Base-by-base conservation (phyloP, 257 asterid genomes). In the Nicotiana undulata region DNA sequence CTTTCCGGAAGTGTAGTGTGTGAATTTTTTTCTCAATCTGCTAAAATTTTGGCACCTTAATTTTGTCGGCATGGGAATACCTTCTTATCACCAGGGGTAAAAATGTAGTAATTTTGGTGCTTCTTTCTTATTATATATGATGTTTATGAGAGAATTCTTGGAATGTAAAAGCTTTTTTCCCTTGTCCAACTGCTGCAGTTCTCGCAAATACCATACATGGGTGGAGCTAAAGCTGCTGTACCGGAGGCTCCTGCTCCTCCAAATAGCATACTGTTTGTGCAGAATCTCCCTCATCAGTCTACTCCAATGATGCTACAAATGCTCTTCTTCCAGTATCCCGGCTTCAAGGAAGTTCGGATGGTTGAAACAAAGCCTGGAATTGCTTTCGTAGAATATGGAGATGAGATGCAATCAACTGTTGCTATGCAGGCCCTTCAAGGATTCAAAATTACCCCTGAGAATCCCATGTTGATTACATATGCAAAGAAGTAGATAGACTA, bases 181-280 rank as follows among this genome's bases (percentile, higher is more conserved):
- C 31, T 72, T 61, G 24, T 31, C 58, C 26, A 59, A 65, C 37
- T 79, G 82, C 5, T 85, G 90, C 98, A 92, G 97, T 77, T 92
- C 77, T 92, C 98, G 75, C 98, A 94, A 85, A 80, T 92, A 75
- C 97, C 98, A 29, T 89, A 85, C 74, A 81, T 84, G 91, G 93
- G 80, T 55, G 90, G 97, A 44, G 93, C 81, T 63, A 92, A 91
- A 87, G 86, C 92, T 72, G 87, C 89, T 10, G 88, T 83, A 2
- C 97, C 97, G 0, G 99, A 92, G 85, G 98, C 85, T 6, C 99
- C 99, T 63, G 98, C 98, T 76, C 99, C 98, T 24, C 99, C 99
- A 77, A 96, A 96, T 65, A 94, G 86, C 89, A 93, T 95, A 77
- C 75, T 95, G 82, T 92, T 95, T 82, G 64, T 94, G 86, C 98